These are phyloP conservation scores for Pterocarpus macrocarpus DNA, from an alignment of 306 rosid genomes.

Conservation along the genomic window DNA sequence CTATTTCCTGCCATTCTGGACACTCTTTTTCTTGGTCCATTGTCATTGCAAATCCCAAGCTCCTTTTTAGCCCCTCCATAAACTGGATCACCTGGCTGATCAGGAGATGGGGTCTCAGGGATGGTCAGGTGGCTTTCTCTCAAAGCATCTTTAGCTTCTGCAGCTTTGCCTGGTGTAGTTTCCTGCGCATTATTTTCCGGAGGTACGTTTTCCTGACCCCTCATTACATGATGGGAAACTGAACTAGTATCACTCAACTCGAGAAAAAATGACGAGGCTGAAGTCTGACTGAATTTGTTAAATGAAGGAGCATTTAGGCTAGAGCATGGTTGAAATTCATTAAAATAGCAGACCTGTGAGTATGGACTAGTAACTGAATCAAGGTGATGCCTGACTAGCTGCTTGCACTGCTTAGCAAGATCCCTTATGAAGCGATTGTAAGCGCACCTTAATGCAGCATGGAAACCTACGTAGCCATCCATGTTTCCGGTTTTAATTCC, in stretches of 20 bases:
- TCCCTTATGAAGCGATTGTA: constrained; percentile 79
- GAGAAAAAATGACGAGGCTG: constrained; percentile 65
- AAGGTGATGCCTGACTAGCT: constrained; percentile 87
- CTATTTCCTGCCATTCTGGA: constrained; percentile 62
- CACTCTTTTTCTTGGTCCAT: constrained; percentile 61
- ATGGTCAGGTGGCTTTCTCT: constrained; percentile 80
- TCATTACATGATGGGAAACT: constrained; percentile 55
- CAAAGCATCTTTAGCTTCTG: constrained; percentile 69
- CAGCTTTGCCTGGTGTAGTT: constrained; percentile 82
- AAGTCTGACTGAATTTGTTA: constrained; percentile 59
- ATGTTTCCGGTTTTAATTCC: constrained; percentile 70
- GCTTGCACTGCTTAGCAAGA: constrained; percentile 88
- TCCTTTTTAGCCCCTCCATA: constrained; percentile 59
- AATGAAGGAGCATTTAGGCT: constrained; percentile 58
- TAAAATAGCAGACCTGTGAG: constrained; percentile 85
- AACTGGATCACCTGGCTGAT: constrained; percentile 51
- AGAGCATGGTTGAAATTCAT: constrained; percentile 63
- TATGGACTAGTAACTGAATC: constrained; percentile 97
- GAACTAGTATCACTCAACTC: constrained; percentile 74
- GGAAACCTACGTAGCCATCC: constrained; percentile 96
- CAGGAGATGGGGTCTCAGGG: constrained; percentile 74
- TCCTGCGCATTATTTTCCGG: constrained; percentile 74
- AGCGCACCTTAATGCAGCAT: constrained; percentile 87
- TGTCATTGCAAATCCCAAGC: constrained; percentile 57
- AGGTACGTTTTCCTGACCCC: constrained; percentile 85